These are phyloP conservation scores for Penicillium sp. DNA, from an alignment of 2,329 filamentous ascomycete genomes.

Conservation along the genomic window DNA sequence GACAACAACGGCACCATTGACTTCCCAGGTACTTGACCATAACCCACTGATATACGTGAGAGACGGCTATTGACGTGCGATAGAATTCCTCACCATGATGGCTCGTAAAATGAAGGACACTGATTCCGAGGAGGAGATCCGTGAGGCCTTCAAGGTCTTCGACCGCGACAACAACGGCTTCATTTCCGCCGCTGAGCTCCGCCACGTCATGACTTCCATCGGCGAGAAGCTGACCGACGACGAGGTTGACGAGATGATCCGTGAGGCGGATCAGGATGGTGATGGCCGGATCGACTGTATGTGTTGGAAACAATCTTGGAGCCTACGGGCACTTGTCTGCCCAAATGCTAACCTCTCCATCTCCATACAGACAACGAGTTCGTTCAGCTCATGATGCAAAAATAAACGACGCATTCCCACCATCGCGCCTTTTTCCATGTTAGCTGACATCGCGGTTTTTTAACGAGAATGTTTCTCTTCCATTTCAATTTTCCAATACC, in stretches of 20 bases:
- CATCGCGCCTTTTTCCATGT: slow-evolving; percentile 27
- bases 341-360: slow-evolving; percentile 26
- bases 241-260: slow-evolving; percentile 91
- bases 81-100: slow-evolving; percentile 93
- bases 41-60: neutral
- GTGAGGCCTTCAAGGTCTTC: slow-evolving; percentile 86
- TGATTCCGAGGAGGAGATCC: slow-evolving; percentile 86
- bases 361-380: slow-evolving; percentile 74
- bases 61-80: slow-evolving; percentile 13
- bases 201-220: slow-evolving; percentile 89
- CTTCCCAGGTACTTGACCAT: slow-evolving; percentile 68
- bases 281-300: slow-evolving; percentile 85
- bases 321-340: neutral
- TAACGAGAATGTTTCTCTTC: slow-evolving; percentile 24
- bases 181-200: slow-evolving; percentile 82
- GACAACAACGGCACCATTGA: slow-evolving; percentile 93
- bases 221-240: slow-evolving; percentile 89
- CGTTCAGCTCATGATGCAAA: slow-evolving; percentile 94
- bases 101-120: slow-evolving; percentile 93
- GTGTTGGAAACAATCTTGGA: slow-evolving; percentile 30
- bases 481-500: slow-evolving; percentile 23
- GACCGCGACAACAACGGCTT: slow-evolving; percentile 91
- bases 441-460: slow-evolving; percentile 30
- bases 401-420: slow-evolving; percentile 55
- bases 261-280: slow-evolving; percentile 84